Conservation (phyloP, 257 asterid species). For the Asclepias syriaca region DNA sequence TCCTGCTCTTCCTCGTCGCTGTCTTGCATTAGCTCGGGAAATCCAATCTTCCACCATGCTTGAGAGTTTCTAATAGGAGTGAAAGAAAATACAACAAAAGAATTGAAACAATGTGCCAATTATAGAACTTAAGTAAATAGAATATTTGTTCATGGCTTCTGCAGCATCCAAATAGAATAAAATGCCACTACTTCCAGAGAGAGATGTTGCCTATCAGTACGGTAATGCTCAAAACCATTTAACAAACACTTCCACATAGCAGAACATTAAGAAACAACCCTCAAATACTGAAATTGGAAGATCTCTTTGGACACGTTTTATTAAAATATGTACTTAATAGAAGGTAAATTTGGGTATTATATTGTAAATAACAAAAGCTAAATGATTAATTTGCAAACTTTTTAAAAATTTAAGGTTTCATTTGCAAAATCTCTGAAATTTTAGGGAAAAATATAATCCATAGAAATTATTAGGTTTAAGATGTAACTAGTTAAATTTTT, state of each 20-base stretch:
- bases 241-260: background rate
- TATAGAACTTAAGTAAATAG: background rate
- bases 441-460: no score
- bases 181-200: background rate
- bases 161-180: background rate
- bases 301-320: no score
- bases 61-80: slow-evolving; percentile 66
- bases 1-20: slow-evolving; percentile 99
- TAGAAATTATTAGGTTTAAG: no score
- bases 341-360: no score
- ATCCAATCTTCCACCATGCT: slow-evolving; percentile 99
- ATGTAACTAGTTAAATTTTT: no score
- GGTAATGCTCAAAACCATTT: background rate
- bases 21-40: slow-evolving; percentile 96
- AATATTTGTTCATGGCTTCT: background rate
- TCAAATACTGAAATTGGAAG: no score
- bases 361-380: no score
- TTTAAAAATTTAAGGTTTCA: no score
- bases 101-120: background rate
- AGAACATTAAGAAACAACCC: background rate
- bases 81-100: slow-evolving; percentile 1
- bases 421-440: no score
- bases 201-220: background rate
- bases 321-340: no score
- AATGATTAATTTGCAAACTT: no score